phyloP scores from a whole-genome alignment of 306 rosid genomes.

The Vigna reflexopilosa region DNA sequence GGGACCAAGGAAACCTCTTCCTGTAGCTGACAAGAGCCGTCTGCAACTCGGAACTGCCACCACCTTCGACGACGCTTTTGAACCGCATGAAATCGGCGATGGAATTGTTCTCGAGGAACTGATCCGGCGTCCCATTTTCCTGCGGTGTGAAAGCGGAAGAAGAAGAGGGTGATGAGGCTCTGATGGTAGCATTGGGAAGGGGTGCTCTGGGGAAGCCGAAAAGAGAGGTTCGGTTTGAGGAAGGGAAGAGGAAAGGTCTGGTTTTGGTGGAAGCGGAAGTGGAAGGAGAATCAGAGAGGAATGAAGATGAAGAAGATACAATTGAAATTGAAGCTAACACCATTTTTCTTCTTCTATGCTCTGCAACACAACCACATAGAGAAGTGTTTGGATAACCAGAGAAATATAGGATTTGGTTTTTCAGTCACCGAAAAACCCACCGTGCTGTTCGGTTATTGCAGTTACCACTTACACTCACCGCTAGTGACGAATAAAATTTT shows the following conservation, averaged over 20 bases:
- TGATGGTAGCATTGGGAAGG: conserved; percentile 34
- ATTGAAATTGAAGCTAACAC: conserved; percentile 59
- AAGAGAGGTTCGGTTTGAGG: conserved; percentile 43
- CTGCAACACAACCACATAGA: background rate
- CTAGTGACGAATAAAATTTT: background rate
- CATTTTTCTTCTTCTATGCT: conserved; percentile 42
- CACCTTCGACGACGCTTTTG: conserved; percentile 65
- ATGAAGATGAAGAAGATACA: conserved; percentile 62
- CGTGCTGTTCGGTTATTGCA: conserved; percentile 19
- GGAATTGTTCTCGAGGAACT: conserved; percentile 69
- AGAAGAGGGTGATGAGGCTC: conserved; percentile 29
- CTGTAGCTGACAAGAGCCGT: conserved; percentile 80
- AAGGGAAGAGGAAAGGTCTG: conserved; percentile 44
- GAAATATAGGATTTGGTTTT: conserved; percentile 27
- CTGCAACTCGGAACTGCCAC: conserved; percentile 73
- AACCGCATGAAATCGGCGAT: conserved; percentile 92
- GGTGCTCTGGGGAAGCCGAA: conserved; percentile 37
- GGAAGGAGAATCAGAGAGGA: conserved; percentile 56
- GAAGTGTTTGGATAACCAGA: conserved; percentile 51
- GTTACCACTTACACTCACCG: conserved; percentile 17
- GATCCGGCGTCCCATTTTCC: conserved; percentile 69
- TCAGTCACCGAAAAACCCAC: conserved; percentile 30
- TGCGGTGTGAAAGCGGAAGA: conserved; percentile 21
- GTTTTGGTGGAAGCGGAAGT: conserved; percentile 47
- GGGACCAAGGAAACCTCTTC: conserved; percentile 90